Evolutionary conservation across 805 yeast species (phyloP).

Genomic region (Hanseniaspora occidentalis): DNA sequence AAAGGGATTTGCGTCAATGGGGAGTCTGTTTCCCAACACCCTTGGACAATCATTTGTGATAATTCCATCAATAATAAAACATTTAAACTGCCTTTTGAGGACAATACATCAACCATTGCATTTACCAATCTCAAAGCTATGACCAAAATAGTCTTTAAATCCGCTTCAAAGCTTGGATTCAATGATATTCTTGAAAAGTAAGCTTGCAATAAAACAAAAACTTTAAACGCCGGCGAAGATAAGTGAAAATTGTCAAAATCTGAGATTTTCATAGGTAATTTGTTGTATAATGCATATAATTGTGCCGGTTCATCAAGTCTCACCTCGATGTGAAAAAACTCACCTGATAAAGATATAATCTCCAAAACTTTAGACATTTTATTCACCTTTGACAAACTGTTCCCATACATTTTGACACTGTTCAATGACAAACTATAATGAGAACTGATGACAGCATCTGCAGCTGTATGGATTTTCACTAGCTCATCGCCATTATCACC

Average conservation of each 20-base stretch:
- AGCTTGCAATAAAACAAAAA: conserved; percentile 67
- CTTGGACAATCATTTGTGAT: conserved; percentile 80
- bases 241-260: conserved; percentile 19
- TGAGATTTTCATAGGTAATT: conserved; percentile 49
- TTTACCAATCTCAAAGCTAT: conserved; percentile 40
- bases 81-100: conserved; percentile 69
- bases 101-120: conserved; percentile 62
- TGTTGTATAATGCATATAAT: conserved; percentile 39
- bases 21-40: conserved; percentile 68
- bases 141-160: conserved; percentile 40
- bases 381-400: conserved; percentile 40
- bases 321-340: conserved; percentile 56
- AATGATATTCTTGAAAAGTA: conserved; percentile 58
- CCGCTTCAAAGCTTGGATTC: conserved; percentile 49
- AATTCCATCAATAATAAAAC: conserved; percentile 78
- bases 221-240: conserved; percentile 50
- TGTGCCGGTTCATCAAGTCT: conserved; percentile 44
- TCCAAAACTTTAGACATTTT: conserved; percentile 53
- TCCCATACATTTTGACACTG: conserved; percentile 51
- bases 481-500: conserved; percentile 24
- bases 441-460: conserved; percentile 64
- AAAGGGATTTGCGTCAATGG: conserved; percentile 76
- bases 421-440: conserved; percentile 53
- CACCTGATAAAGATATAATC: conserved; percentile 52
- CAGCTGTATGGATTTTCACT: conserved; percentile 42